Conservation (phyloP, 2,329 filamentous ascomycete genomes). For the Zopfia rhizophila region DNA sequence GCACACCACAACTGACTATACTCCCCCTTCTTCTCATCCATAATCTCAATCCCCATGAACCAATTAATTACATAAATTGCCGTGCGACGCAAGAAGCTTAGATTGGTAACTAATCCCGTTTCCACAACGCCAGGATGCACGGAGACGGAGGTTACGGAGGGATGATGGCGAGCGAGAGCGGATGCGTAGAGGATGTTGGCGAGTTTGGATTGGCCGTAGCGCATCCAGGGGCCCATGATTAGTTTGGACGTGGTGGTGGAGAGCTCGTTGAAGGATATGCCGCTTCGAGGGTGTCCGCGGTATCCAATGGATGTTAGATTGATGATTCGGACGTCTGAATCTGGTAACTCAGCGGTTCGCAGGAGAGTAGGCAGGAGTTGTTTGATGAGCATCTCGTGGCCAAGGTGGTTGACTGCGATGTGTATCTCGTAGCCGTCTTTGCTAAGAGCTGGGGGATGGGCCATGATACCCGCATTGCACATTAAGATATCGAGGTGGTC, state of each 20-base stretch:
- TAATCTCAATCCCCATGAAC: neutral
- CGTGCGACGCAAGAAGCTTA: conserved; percentile 25
- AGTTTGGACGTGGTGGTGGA: conserved; percentile 31
- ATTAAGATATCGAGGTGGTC: conserved; percentile 55
- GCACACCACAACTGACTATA: conserved; percentile 53
- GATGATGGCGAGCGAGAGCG: conserved; percentile 54
- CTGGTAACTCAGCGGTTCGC: conserved; percentile 45
- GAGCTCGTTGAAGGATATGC: conserved; percentile 47
- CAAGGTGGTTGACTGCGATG: conserved; percentile 60
- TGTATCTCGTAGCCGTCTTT: conserved; percentile 60
- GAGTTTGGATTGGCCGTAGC: conserved; percentile 61
- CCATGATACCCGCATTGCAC: conserved; percentile 56
- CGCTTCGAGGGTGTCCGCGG: conserved; percentile 24
- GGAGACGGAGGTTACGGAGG: conserved; percentile 51
- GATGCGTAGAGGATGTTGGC: conserved; percentile 58
- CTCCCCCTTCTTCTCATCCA: conserved; percentile 35
- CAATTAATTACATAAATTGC: conserved; percentile 20
- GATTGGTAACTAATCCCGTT: conserved; percentile 48
- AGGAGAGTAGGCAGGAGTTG: conserved; percentile 54
- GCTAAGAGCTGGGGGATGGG: conserved; percentile 41
- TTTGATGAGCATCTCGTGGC: conserved; percentile 56
- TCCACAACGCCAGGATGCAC: conserved; percentile 59
- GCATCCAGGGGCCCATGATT: conserved; percentile 38
- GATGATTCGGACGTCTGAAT: conserved; percentile 56
- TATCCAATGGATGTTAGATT: conserved; percentile 44